phyloP scores from a whole-genome alignment of 305 asterid genomes.

The Solanum hybrid region DNA sequence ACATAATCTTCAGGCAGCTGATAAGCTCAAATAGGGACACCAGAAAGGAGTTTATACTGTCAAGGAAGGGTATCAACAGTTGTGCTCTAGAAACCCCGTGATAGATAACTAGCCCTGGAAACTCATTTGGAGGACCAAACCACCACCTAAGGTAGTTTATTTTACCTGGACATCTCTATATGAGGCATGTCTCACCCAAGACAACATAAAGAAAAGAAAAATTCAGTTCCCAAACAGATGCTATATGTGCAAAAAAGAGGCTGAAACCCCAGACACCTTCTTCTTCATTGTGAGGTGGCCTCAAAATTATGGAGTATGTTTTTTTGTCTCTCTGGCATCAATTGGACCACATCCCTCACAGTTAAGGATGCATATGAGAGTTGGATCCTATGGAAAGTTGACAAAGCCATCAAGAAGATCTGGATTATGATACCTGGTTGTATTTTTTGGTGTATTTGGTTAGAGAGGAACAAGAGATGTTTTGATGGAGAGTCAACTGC shows the following conservation, averaged over 20 bases:
- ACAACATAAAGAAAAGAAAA: not conserved
- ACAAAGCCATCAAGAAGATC: not conserved
- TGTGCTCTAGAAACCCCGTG: not conserved
- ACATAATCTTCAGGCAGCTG: not conserved
- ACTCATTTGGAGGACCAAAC: not conserved
- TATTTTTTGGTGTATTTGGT: not conserved
- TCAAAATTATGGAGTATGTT: not conserved
- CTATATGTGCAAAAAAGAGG: not conserved
- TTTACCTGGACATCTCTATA: not conserved
- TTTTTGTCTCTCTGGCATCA: not conserved
- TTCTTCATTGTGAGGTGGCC: not conserved
- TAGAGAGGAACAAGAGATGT: not conserved
- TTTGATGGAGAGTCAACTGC: not conserved
- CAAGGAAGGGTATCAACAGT: not conserved
- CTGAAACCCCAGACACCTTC: not conserved
- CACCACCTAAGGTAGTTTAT: not conserved
- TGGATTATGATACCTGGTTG: not conserved
- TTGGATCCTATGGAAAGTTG: not conserved
- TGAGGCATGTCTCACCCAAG: not conserved
- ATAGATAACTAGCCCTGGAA: not conserved
- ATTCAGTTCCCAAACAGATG: not conserved
- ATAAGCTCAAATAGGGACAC: not conserved
- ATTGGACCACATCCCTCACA: not conserved
- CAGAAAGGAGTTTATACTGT: not conserved
- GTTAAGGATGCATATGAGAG: not conserved